Conservation (phyloP, 371 early-diverging fungal species). For the Mucor irregularis region DNA sequence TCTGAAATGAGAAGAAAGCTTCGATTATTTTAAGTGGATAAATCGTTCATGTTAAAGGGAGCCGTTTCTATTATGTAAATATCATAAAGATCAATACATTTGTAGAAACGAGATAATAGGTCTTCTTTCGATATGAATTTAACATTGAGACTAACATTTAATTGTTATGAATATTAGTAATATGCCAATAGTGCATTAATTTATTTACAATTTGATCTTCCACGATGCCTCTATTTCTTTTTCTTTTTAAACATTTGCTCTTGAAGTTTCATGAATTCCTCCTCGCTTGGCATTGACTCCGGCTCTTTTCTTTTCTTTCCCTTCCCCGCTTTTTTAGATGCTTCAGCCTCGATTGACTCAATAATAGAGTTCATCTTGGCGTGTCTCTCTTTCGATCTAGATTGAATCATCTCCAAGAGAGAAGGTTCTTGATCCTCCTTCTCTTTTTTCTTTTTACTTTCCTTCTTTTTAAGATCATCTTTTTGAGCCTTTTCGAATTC, state of each 20-base stretch:
- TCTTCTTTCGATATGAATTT: too few species aligned
- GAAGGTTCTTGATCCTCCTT: constrained; percentile 18
- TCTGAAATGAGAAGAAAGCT: too few species aligned
- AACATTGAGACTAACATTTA: too few species aligned
- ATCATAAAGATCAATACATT: too few species aligned
- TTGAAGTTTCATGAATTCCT: constrained; percentile 62
- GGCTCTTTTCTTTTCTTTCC: constrained; percentile 10
- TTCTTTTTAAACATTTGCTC: constrained; percentile 47
- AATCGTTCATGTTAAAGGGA: too few species aligned
- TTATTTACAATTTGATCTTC: too few species aligned
- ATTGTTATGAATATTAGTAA: too few species aligned
- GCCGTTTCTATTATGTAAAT: too few species aligned
- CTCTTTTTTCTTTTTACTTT: constrained; percentile 37
- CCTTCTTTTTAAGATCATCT: constrained; percentile 35
- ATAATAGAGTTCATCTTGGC: constrained; percentile 50
- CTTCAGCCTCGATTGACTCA: constrained; percentile 41
- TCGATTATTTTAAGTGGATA: too few species aligned
- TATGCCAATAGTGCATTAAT: too few species aligned
- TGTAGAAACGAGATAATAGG: too few species aligned
- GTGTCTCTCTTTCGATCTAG: constrained; percentile 37
- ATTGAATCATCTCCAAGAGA: constrained; percentile 51
- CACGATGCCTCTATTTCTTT: too few species aligned
- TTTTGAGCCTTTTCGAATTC: constrained; percentile 50
- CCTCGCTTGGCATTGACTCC: constrained; percentile 56
- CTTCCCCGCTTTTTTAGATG: constrained; percentile 4